Evolutionary conservation across 176 grass and related monocot genomes (phyloP).

Genomic region (Carex pumila): DNA sequence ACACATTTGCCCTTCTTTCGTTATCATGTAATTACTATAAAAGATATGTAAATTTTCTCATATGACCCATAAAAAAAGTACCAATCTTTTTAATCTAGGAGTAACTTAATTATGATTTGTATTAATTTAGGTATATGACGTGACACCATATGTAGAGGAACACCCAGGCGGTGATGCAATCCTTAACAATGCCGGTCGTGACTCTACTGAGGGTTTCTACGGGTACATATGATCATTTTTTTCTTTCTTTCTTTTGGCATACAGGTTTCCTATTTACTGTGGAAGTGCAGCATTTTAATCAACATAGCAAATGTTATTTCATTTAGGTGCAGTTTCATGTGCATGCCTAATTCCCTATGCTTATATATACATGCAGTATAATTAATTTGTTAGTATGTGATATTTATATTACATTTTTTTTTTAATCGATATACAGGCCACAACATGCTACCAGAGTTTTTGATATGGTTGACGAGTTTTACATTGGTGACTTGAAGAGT

Average conservation of each 20-base stretch:
- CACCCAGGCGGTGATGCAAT: conserved; percentile 87
- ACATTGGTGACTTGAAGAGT: conserved; percentile 56
- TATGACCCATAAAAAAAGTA: background rate
- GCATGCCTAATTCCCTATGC: too few relatives aligned
- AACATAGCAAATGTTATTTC: background rate
- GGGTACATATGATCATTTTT: conserved; percentile 41
- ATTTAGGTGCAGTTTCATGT: background rate
- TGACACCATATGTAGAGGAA: conserved; percentile 84
- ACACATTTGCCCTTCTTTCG: background rate
- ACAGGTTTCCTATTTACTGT: background rate
- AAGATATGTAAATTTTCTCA: background rate
- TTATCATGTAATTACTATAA: background rate
- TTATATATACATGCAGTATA: background rate
- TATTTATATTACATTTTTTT: conserved; percentile 3
- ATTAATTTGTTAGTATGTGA: conserved; percentile 1
- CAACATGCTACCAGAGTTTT: conserved; percentile 75
- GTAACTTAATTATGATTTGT: background rate
- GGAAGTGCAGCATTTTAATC: too few relatives aligned
- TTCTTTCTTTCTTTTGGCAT: background rate
- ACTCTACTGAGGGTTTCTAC: conserved; percentile 76
- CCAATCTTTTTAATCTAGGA: background rate
- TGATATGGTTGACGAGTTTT: conserved; percentile 84
- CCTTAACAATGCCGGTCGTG: conserved; percentile 75
- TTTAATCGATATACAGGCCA: conserved; percentile 37
- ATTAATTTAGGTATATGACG: conserved; percentile 70